phyloP scores from a whole-genome alignment of 345 rosid species.

The Draba incana region DNA sequence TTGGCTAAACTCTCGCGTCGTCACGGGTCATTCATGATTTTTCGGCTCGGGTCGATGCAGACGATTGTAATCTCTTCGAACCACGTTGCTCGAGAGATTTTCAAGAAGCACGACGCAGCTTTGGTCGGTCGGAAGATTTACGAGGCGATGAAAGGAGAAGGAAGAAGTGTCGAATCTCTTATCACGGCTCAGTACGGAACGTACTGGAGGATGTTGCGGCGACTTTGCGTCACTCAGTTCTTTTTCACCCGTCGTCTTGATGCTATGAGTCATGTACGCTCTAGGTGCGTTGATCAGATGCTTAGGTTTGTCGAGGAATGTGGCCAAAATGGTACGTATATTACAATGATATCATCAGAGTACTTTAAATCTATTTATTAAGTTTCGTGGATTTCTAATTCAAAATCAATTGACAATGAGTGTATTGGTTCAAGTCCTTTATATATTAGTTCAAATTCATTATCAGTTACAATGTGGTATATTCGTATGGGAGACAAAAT shows the following conservation, averaged over 20 bases:
- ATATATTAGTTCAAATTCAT: no score
- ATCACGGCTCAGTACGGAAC: constrained; percentile 81
- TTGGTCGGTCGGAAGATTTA: constrained; percentile 80
- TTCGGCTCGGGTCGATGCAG: constrained; percentile 73
- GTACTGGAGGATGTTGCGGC: constrained; percentile 73
- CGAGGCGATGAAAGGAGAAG: constrained; percentile 79
- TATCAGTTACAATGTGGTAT: no score
- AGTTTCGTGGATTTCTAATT: no score
- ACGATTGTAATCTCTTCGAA: constrained; percentile 73
- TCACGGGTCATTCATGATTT: constrained; percentile 74
- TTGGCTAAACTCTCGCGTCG: constrained; percentile 50
- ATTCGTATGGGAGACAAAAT: no score
- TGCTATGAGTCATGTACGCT: constrained; percentile 51
- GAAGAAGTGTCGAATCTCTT: constrained; percentile 56
- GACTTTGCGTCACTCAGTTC: constrained; percentile 67
- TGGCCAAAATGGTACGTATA: constrained; percentile 43
- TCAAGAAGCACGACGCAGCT: constrained; percentile 68
- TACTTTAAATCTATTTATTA: no score
- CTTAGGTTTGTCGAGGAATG: constrained; percentile 51
- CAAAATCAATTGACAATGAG: no score
- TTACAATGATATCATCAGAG: no score
- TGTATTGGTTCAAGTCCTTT: no score
- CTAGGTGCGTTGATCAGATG: constrained; percentile 58
- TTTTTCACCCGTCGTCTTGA: constrained; percentile 68
- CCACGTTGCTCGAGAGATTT: constrained; percentile 69